Evolutionary conservation across 129 eudicot species (phyloP).

Genomic region (Scalesia atractyloides): DNA sequence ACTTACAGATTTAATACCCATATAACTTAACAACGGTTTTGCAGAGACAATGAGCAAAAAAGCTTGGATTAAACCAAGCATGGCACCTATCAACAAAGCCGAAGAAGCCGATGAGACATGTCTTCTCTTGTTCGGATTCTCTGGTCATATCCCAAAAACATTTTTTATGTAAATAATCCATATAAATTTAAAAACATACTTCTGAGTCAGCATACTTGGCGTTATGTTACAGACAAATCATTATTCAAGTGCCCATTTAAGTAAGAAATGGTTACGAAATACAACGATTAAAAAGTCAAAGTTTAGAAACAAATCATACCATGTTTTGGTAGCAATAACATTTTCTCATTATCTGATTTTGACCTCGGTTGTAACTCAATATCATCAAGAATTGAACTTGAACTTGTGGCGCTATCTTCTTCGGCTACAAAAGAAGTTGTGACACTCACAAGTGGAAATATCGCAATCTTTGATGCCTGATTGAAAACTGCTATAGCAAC

Average conservation of each 20-base stretch:
- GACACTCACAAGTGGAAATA: conserved; percentile 63
- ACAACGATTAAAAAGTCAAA: not conserved
- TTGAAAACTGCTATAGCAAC: conserved; percentile 59
- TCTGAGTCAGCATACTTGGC: not conserved
- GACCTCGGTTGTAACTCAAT: conserved; percentile 29
- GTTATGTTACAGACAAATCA: not conserved
- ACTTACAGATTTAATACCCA: conserved; percentile 59
- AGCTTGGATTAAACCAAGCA: conserved; percentile 61
- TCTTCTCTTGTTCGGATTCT: conserved; percentile 26
- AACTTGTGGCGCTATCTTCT: conserved; percentile 42
- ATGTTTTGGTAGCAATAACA: conserved; percentile 37
- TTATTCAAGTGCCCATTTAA: not conserved
- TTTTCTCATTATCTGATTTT: conserved; percentile 18
- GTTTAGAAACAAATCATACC: conserved; percentile 5
- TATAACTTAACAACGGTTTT: conserved; percentile 49
- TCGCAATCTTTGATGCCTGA: conserved; percentile 63
- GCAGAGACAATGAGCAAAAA: conserved; percentile 47
- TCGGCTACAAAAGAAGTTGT: conserved; percentile 70
- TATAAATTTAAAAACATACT: not conserved
- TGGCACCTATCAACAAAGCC: conserved; percentile 50
- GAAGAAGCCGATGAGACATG: conserved; percentile 62
- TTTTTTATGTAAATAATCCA: not conserved
- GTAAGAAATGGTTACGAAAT: not conserved
- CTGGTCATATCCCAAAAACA: conserved; percentile 19
- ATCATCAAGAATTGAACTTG: conserved; percentile 1